Conservation (phyloP, 371 early-diverging fungal species). For the Funneliformis caledonium region DNA sequence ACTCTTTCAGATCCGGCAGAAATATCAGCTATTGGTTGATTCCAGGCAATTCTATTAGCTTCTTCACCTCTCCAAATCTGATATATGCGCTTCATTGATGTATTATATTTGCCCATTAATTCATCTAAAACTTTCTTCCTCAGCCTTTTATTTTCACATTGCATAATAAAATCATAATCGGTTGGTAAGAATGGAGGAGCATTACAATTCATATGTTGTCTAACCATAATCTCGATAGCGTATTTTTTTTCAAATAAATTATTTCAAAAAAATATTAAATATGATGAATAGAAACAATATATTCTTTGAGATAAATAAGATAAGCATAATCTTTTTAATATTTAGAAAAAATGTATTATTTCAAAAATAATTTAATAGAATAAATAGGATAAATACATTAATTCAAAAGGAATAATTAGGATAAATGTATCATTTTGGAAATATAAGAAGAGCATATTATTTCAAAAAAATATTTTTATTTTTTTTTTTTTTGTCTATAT, state of each 20-base stretch:
- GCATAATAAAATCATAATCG: too few relatives aligned
- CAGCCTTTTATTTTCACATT: constrained; percentile 15
- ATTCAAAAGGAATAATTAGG: background rate
- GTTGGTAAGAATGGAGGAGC: constrained; percentile 7
- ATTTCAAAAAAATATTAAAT: background rate
- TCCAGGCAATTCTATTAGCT: constrained; percentile 28
- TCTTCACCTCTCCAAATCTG: constrained; percentile 30
- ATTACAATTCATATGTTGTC: constrained; percentile 30
- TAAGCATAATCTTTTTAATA: too few relatives aligned
- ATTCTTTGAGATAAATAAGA: background rate
- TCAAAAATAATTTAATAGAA: too few relatives aligned
- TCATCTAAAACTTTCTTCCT: constrained; percentile 32
- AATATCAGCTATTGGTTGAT: constrained; percentile 25
- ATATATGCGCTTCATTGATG: constrained; percentile 28
- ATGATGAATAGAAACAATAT: background rate
- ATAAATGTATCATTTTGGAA: too few relatives aligned
- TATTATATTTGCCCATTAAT: constrained; percentile 33
- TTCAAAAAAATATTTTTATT: background rate
- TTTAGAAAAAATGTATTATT: too few relatives aligned
- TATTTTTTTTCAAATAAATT: too few relatives aligned
- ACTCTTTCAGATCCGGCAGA: too few relatives aligned
- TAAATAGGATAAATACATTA: background rate
- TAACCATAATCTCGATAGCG: too few relatives aligned
- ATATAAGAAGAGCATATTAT: background rate
- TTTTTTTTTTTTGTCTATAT: background rate